Evolutionary conservation across 768 basidiomycete species (phyloP).

Genomic region (Chalciporus piperatus): DNA sequence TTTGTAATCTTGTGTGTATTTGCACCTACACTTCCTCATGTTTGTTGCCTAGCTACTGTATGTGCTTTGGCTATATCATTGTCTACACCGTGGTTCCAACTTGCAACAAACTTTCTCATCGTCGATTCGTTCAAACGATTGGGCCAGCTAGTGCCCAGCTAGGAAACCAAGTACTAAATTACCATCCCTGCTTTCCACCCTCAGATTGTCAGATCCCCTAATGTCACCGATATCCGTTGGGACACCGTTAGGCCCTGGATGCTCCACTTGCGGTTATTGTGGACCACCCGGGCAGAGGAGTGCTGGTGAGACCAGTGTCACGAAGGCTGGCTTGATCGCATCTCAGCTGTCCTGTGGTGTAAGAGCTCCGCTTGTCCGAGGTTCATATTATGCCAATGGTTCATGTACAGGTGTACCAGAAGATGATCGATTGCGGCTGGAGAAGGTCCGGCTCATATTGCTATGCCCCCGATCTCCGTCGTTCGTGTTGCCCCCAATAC

Average conservation of each 20-base stretch:
- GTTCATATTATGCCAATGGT: neutral
- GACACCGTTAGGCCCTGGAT: conserved; percentile 23
- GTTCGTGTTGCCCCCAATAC: conserved; percentile 91
- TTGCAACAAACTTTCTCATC: too few relatives aligned
- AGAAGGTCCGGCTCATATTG: conserved; percentile 79
- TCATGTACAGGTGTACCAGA: conserved; percentile 62
- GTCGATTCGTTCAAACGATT: too few relatives aligned
- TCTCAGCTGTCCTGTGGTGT: conserved; percentile 55
- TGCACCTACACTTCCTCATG: too few relatives aligned
- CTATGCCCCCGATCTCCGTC: conserved; percentile 82
- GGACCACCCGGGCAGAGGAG: conserved; percentile 50
- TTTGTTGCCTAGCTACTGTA: too few relatives aligned
- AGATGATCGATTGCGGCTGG: conserved; percentile 85
- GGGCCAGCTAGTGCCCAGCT: too few relatives aligned
- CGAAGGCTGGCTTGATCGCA: conserved; percentile 49
- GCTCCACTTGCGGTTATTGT: conserved; percentile 67
- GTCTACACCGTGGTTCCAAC: too few relatives aligned
- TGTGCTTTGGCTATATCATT: too few relatives aligned
- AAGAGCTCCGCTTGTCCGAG: conserved; percentile 1
- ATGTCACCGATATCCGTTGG: conserved; percentile 30
- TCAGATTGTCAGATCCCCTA: neutral
- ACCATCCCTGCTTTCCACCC: neutral
- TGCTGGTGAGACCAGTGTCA: conserved; percentile 38
- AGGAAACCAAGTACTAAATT: too few relatives aligned
- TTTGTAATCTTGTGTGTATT: too few relatives aligned